A percentile compares a stretch with the other conserved stretches of the same genome.
Evolutionary conservation across 2,329 filamentous ascomycete genomes (phyloP).

Genomic region (Aspergillus amoenus): DNA sequence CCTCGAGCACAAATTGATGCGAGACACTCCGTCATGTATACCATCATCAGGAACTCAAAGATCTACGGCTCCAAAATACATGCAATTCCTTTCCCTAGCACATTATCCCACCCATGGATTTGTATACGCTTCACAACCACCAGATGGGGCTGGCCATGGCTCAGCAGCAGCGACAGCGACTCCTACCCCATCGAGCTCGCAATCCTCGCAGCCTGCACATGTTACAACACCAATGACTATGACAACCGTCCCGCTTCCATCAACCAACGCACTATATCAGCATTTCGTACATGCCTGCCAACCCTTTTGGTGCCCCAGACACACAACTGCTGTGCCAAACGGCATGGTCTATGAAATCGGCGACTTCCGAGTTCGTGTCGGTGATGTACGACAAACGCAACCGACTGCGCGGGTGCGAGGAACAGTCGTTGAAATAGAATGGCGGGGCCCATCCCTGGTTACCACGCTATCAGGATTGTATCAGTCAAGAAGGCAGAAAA

Average conservation of each 20-base stretch:
- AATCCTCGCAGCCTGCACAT: constrained; percentile 3
- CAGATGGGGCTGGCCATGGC: constrained; percentile 12
- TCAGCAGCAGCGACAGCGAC: constrained; percentile 1
- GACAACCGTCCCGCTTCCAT: constrained; percentile 37
- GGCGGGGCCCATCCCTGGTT: constrained; percentile 38
- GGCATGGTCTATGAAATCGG: constrained; percentile 43
- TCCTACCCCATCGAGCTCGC: constrained; percentile 4
- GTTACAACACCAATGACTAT: constrained; percentile 33
- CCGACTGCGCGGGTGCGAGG: constrained; percentile 40
- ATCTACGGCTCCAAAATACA: constrained; percentile 34
- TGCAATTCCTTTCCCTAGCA: constrained; percentile 45
- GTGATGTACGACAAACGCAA: constrained; percentile 43
- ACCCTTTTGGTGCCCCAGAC: constrained; percentile 43
- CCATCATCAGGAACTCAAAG: constrained; percentile 34
- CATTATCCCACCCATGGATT: constrained; percentile 42
- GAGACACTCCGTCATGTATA: constrained; percentile 43
- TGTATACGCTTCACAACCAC: constrained; percentile 39
- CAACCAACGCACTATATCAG: constrained; percentile 37
- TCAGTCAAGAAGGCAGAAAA: constrained; percentile 4
- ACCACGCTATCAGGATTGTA: constrained; percentile 20
- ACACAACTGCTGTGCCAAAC: constrained; percentile 36
- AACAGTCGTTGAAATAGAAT: constrained; percentile 47
- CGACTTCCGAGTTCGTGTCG: constrained; percentile 44
- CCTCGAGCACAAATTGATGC: constrained; percentile 44
- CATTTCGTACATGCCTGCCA: constrained; percentile 43